phyloP scores from a whole-genome alignment of 2,329 filamentous ascomycete genomes.

The Alternaria sp. region DNA sequence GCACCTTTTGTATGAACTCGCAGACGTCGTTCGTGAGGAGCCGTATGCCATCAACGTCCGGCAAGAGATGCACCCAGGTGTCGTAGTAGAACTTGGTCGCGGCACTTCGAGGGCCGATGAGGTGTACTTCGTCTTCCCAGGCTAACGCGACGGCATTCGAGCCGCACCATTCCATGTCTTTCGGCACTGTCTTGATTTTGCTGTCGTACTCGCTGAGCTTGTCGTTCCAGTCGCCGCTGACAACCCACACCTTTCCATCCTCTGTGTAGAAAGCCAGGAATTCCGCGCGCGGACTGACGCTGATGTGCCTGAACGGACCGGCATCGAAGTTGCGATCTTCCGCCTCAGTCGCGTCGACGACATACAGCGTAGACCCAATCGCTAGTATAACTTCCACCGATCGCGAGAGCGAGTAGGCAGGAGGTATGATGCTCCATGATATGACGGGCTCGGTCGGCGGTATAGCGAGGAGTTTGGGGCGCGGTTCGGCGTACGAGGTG shows the following conservation, averaged over 20 bases:
- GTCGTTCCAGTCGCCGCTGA: slow-evolving; percentile 93
- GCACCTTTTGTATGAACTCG: slow-evolving; percentile 95
- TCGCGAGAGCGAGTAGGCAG: slow-evolving; percentile 84
- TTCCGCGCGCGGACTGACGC: slow-evolving; percentile 87
- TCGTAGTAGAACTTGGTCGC: slow-evolving; percentile 87
- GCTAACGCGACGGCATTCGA: slow-evolving; percentile 91
- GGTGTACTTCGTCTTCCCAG: slow-evolving; percentile 97
- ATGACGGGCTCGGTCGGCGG: slow-evolving; percentile 80
- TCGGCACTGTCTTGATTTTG: slow-evolving; percentile 80
- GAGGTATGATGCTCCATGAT: slow-evolving; percentile 88
- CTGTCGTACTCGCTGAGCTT: slow-evolving; percentile 92
- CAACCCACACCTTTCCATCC: slow-evolving; percentile 84
- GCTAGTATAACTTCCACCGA: slow-evolving; percentile 93
- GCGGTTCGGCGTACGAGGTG: slow-evolving; percentile 87
- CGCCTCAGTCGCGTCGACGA: slow-evolving; percentile 86
- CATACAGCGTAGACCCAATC: slow-evolving; percentile 81
- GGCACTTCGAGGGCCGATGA: slow-evolving; percentile 84
- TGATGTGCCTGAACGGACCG: slow-evolving; percentile 89
- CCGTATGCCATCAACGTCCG: slow-evolving; percentile 87
- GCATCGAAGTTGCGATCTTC: slow-evolving; percentile 91
- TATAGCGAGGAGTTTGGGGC: slow-evolving; percentile 79
- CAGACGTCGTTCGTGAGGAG: slow-evolving; percentile 93
- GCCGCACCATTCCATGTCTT: slow-evolving; percentile 94
- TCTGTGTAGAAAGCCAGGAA: slow-evolving; percentile 87
- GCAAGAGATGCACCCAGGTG: slow-evolving; percentile 84